Conservation (phyloP, 768 basidiomycete genomes). For the Tephrocybe sp. region DNA sequence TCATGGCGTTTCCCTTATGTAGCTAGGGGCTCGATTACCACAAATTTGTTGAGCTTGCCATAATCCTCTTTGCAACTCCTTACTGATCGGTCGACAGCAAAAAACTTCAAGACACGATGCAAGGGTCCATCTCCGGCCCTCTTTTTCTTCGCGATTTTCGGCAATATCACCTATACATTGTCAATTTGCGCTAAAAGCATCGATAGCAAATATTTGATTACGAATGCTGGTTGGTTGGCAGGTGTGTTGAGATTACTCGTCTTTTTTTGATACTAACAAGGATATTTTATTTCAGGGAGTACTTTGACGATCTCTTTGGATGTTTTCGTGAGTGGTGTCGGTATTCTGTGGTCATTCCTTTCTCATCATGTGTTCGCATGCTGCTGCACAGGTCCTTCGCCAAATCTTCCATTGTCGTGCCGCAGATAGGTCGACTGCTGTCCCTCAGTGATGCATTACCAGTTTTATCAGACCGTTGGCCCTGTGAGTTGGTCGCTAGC, state of each 20-base stretch:
- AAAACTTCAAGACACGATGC: slow-evolving; percentile 87
- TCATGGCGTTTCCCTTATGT: slow-evolving; percentile 15
- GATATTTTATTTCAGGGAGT: slow-evolving; percentile 64
- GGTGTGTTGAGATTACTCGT: slow-evolving; percentile 43
- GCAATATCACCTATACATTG: slow-evolving; percentile 79
- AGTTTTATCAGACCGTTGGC: too few relatives aligned
- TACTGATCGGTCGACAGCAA: slow-evolving; percentile 50
- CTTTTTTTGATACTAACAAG: slow-evolving; percentile 15
- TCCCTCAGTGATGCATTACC: slow-evolving; percentile 6
- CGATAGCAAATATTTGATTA: slow-evolving; percentile 69
- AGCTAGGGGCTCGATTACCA: slow-evolving; percentile 78
- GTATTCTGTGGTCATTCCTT: slow-evolving; percentile 13
- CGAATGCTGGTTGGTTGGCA: slow-evolving; percentile 91
- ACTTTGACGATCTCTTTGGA: slow-evolving; percentile 77
- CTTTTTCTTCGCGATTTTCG: slow-evolving; percentile 93
- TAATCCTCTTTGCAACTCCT: background rate
- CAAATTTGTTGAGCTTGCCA: slow-evolving; percentile 68
- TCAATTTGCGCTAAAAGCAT: slow-evolving; percentile 82
- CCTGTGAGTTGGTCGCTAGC: too few relatives aligned
- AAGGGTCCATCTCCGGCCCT: slow-evolving; percentile 91
- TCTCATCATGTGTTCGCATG: slow-evolving; percentile 9
- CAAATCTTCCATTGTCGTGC: slow-evolving; percentile 84
- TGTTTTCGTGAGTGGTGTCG: slow-evolving; percentile 52
- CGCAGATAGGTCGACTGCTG: slow-evolving; percentile 26
- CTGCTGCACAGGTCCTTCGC: slow-evolving; percentile 61